A percentile compares a stretch with the other conserved stretches of the same genome.
Conservation (phyloP, 2,329 filamentous ascomycete species). For the Neopestalotiopsis sp. region DNA sequence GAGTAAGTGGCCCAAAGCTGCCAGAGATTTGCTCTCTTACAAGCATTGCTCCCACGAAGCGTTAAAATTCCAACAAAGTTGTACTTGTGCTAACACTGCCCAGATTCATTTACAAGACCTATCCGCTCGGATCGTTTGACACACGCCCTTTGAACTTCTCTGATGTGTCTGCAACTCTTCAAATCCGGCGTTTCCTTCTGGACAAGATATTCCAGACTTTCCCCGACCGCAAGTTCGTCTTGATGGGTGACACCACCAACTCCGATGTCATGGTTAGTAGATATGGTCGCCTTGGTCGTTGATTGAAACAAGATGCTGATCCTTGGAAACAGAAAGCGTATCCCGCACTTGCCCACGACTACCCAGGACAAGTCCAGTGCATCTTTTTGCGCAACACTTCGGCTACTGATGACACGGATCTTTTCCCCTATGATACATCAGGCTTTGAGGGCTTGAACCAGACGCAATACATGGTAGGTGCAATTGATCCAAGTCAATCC, state of each 20-base stretch:
- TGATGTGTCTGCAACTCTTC: conserved; percentile 73
- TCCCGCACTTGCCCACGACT: conserved; percentile 65
- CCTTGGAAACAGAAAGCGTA: conserved; percentile 48
- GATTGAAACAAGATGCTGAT: neutral
- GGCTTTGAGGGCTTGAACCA: conserved; percentile 72
- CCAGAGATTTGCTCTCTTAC: neutral
- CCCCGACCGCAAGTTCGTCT: conserved; percentile 75
- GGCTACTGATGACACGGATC: conserved; percentile 68
- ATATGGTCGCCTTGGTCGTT: neutral
- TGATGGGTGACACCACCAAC: conserved; percentile 79
- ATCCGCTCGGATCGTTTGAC: conserved; percentile 78
- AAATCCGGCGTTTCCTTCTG: conserved; percentile 72
- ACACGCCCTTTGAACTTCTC: conserved; percentile 80
- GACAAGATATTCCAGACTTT: conserved; percentile 77
- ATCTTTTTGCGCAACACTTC: conserved; percentile 79
- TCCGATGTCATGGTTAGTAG: conserved; percentile 69
- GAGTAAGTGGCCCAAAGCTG: conserved; percentile 42
- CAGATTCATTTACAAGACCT: conserved; percentile 74
- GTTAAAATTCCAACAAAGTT: neutral
- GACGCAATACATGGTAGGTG: conserved; percentile 67
- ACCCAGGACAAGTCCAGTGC: conserved; percentile 75
- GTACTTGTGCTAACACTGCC: conserved; percentile 8
- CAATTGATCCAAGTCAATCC: neutral
- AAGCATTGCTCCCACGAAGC: neutral
- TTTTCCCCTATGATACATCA: conserved; percentile 76